Evolutionary conservation across 1,284 basidiomycete genomes (phyloP).

Genomic region (Schizophyllum amplum): DNA sequence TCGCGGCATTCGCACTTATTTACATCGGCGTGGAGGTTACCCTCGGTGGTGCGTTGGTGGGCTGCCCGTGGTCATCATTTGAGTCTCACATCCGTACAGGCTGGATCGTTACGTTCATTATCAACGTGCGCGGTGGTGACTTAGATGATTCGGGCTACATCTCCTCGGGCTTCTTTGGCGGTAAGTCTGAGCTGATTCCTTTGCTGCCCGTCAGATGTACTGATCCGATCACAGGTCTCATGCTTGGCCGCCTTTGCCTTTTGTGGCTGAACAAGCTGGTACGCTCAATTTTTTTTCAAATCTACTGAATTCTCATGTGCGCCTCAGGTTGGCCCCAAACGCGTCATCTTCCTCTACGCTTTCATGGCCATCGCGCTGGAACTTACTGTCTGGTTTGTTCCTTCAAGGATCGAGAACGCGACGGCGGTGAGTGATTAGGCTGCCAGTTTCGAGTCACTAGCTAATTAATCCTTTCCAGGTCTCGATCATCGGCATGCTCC

Average conservation of each 20-base stretch:
- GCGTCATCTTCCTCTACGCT: constrained; percentile 20
- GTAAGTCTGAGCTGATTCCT: constrained; percentile 16
- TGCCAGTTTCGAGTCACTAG: not conserved
- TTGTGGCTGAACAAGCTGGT: constrained; percentile 54
- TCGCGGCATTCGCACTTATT: constrained; percentile 56
- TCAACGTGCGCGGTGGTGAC: constrained; percentile 36
- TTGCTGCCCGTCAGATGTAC: not conserved
- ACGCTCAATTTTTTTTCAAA: not conserved
- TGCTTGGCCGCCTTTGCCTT: constrained; percentile 45
- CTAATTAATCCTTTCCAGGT: not conserved
- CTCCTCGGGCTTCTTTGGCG: constrained; percentile 47
- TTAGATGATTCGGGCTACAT: constrained; percentile 35
- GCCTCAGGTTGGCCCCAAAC: constrained; percentile 20
- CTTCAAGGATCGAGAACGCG: constrained; percentile 21
- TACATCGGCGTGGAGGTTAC: constrained; percentile 66
- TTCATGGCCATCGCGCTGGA: constrained; percentile 30
- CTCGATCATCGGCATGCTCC: constrained; percentile 43
- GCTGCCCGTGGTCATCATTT: not conserved
- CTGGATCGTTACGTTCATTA: constrained; percentile 58
- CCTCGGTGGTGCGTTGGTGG: constrained; percentile 38
- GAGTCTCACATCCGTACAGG: constrained; percentile 21
- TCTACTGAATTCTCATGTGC: not conserved
- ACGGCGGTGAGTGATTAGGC: constrained; percentile 19
- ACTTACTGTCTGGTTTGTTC: constrained; percentile 52
- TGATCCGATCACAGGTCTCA: constrained; percentile 32